These are phyloP conservation scores for Thraustotheca clavata DNA, from an alignment of 352 stramenopile species.

Conservation along the genomic window DNA sequence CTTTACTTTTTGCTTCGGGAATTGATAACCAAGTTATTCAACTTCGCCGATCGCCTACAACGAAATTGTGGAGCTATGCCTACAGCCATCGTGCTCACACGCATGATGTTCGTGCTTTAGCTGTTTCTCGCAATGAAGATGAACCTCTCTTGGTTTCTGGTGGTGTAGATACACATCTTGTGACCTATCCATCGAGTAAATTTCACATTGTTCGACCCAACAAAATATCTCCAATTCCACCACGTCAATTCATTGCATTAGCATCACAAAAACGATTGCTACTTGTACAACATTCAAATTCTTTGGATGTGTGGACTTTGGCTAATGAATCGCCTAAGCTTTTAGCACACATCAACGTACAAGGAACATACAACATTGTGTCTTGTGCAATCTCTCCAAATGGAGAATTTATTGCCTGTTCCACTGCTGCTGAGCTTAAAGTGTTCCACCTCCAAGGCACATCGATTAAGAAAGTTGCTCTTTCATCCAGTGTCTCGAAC, in stretches of 20 bases:
- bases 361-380: slow-evolving; percentile 64
- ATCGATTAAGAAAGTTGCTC: slow-evolving; percentile 38
- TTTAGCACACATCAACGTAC: slow-evolving; percentile 74
- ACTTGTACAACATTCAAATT: slow-evolving; percentile 56
- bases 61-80: slow-evolving; percentile 60
- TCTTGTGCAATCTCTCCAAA: slow-evolving; percentile 79
- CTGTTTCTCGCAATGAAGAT: slow-evolving; percentile 40
- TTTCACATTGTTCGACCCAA: slow-evolving; percentile 80
- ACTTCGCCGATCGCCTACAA: slow-evolving; percentile 43
- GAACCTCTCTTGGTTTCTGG: slow-evolving; percentile 80
- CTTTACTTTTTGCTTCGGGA: slow-evolving; percentile 87
- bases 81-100: slow-evolving; percentile 87
- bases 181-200: slow-evolving; percentile 77
- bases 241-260: slow-evolving; percentile 56
- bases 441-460: slow-evolving; percentile 70
- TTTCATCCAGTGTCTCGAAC: slow-evolving; percentile 27
- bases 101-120: slow-evolving; percentile 85
- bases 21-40: slow-evolving; percentile 91
- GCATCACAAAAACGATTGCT: slow-evolving; percentile 59
- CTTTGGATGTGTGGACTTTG: slow-evolving; percentile 68
- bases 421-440: slow-evolving; percentile 78
- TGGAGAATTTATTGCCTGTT: slow-evolving; percentile 79
- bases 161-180: slow-evolving; percentile 91
- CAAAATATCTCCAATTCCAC: slow-evolving; percentile 86
- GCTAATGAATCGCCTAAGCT: slow-evolving; percentile 37